Percentiles rank a stretch among this genome's conserved stretches.
These are phyloP conservation scores for Mollisia scopiformis DNA, from an alignment of 2,329 filamentous ascomycete species.

Conservation along the genomic window DNA sequence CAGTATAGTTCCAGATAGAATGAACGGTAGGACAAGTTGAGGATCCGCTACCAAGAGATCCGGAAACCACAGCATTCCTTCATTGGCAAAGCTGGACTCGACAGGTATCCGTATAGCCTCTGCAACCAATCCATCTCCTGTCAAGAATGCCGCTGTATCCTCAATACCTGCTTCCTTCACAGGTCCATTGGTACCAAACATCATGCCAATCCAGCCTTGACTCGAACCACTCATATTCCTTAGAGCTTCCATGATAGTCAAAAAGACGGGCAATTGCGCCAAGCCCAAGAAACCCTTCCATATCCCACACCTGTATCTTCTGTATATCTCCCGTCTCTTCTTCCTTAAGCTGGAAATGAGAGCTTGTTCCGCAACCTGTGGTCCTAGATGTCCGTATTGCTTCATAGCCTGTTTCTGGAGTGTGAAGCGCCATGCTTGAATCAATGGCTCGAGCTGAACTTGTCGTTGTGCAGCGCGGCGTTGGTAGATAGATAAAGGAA, in stretches of 20 bases:
- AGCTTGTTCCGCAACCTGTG: slow-evolving; percentile 15
- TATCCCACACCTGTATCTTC: slow-evolving; percentile 37
- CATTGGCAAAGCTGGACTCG: slow-evolving; percentile 46
- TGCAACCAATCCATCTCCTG: slow-evolving; percentile 8
- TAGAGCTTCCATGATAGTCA: slow-evolving; percentile 49
- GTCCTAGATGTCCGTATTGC: slow-evolving; percentile 31
- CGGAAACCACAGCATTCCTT: slow-evolving; percentile 64
- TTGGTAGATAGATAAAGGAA: slow-evolving; percentile 49
- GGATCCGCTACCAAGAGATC: slow-evolving; percentile 58
- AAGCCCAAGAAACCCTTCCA: slow-evolving; percentile 39
- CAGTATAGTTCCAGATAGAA: slow-evolving; percentile 51
- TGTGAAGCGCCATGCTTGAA: slow-evolving; percentile 40
- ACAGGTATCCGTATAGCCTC: slow-evolving; percentile 8
- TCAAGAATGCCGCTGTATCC: neutral
- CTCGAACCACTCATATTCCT: slow-evolving; percentile 48
- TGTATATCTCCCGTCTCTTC: slow-evolving; percentile 36
- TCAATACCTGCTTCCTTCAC: neutral
- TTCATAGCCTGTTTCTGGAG: slow-evolving; percentile 32
- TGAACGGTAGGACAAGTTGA: slow-evolving; percentile 49
- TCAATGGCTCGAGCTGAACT: slow-evolving; percentile 45
- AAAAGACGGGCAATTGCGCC: slow-evolving; percentile 48
- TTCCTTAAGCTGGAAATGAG: slow-evolving; percentile 26
- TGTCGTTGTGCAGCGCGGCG: slow-evolving; percentile 44
- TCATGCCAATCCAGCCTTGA: slow-evolving; percentile 43
- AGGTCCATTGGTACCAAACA: slow-evolving; percentile 21